Percentiles rank a stretch among this genome's conserved stretches.
These are phyloP conservation scores for Saccharomycopsis oosterbeekiorum DNA, from an alignment of 805 yeast species.

Conservation along the genomic window DNA sequence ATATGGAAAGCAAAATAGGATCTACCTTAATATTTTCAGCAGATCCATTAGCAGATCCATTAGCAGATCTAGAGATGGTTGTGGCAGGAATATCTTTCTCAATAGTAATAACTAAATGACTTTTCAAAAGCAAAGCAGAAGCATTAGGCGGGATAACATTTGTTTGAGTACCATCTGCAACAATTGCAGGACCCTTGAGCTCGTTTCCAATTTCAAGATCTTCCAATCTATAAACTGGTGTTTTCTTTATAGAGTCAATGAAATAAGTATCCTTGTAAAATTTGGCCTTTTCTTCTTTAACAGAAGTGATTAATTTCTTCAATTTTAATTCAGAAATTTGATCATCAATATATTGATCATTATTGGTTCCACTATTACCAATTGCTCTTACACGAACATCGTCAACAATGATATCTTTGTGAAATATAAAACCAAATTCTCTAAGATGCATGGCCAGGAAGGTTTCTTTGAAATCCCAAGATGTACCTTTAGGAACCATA, in stretches of 20 bases:
- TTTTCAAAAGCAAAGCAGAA: conserved; percentile 42
- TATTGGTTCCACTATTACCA: conserved; percentile 44
- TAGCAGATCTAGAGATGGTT: conserved; percentile 21
- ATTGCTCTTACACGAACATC: conserved; percentile 68
- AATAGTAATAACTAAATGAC: conserved; percentile 48
- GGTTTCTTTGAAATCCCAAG: conserved; percentile 27
- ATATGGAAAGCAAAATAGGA: conserved; percentile 65
- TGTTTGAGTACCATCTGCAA: conserved; percentile 77
- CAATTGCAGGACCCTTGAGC: conserved; percentile 62
- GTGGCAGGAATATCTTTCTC: conserved; percentile 10
- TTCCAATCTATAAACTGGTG: conserved; percentile 50
- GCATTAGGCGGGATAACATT: conserved; percentile 59
- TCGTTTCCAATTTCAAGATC: conserved; percentile 42
- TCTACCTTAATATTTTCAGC: conserved; percentile 34
- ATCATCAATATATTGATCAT: conserved; percentile 37
- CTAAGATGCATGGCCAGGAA: conserved; percentile 49
- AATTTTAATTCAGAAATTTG: conserved; percentile 35
- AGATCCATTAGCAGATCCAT: background rate
- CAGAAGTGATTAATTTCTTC: conserved; percentile 20
- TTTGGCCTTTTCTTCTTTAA: conserved; percentile 20
- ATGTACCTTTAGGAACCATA: conserved; percentile 38
- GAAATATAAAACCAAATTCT: conserved; percentile 65
- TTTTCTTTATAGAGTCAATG: conserved; percentile 36
- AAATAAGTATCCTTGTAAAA: conserved; percentile 46
- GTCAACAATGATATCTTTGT: conserved; percentile 52